Evolutionary conservation across 2,329 filamentous ascomycete genomes (phyloP), one percentile per base, ranked within the genome.

Genomic region (Scedosporium minutisporum): DNA sequence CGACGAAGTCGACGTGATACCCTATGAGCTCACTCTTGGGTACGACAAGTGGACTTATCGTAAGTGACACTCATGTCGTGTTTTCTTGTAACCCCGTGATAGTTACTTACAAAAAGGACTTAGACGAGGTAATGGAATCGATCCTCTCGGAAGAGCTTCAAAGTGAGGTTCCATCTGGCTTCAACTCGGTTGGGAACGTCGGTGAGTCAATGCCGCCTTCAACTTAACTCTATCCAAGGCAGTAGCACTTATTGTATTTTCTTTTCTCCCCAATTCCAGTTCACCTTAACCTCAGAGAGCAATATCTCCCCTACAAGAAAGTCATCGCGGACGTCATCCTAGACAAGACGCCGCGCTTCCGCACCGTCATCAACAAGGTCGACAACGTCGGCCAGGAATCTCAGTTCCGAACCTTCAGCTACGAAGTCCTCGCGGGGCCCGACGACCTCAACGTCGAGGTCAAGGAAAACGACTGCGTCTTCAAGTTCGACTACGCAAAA

Each of bases 301-400:
- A 87, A 66, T 97, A 92, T 71, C 78, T 91, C 10, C 91, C 90
- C 0, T 96, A 96, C 79, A 96, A 95, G 74, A 74, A 88, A 67
- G 73, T 97, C 51, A 93, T 97, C 59, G 95, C 89, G 0, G 80
- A 93, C 69, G 87, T 97, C 2, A 78, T 99, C 21, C 77, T 91
- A 61, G 95, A 97, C 78, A 99, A 99, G 77, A 96, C 96, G 75
- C 82, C 86, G 9, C 78, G 77, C 57, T 85, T 97, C 64, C 82
- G 80, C 64, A 99, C 95, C 0, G 93, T 99, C 67, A 97, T 99
- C 77, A 97, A 97, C 81, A 99, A 99, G 76, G 83, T 88, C 53
- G 89, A 96, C 74, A 87, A 91, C 65, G 93, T 99, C 7, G 95
- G 95, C 63, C 83, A 85, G 23, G 87, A 90, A 68, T 95, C 87